Evolutionary conservation across 176 grass and related monocot species (phyloP), one percentile per base, ranked within the genome.

Genomic region (Miscanthus lutarioriparius): DNA sequence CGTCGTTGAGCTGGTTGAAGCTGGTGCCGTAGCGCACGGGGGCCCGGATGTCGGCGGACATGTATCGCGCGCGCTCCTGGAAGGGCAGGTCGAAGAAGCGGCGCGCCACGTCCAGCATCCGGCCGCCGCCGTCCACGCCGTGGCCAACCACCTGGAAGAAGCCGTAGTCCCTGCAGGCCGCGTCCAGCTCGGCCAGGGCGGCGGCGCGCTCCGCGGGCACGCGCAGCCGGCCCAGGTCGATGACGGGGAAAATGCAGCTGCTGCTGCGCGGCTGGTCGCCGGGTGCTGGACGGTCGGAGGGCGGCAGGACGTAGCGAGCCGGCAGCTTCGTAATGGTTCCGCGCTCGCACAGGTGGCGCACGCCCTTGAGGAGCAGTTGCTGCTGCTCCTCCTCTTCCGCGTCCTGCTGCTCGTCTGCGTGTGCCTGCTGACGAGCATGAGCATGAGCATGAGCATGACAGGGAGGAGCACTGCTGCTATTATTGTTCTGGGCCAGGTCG

Each of bases 61-160:
- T 92, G 80, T 89, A 76, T 48, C 83, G 87, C 7, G 44, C 33
- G 22, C 86, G 87, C 72, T 89, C 83, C 4, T 73, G 76, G 0
- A 78, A 62, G 0, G 88, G 80, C 22, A 89, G 84, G 19, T 88
- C 83, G 76, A 95, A 95, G 86, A 95, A 95, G 48, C 93, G 83
- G 37, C 64, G 80, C 49, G 84, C 86, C 35, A 86, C 93, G 33
- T 87, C 86, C 19, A 84, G 66, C 86, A 83, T 81, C 32, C 23
- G 28, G 26, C 74, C 28, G 12, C 53, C 56, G 14, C 79, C 82
- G 6, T 25, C 30, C 39, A 91, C 69, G 16, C 77, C 80, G 64
- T 92, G 90, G 67, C 92, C 92, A 61, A 95, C 86, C 30, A 92
- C 77, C 90, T 95, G 90, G 86, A 92, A 95, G 76, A 95, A 80